Evolutionary conservation across 225 moss, liverwort and hornwort genomes (phyloP).

Genomic region (Antitrichia curtipendula): DNA sequence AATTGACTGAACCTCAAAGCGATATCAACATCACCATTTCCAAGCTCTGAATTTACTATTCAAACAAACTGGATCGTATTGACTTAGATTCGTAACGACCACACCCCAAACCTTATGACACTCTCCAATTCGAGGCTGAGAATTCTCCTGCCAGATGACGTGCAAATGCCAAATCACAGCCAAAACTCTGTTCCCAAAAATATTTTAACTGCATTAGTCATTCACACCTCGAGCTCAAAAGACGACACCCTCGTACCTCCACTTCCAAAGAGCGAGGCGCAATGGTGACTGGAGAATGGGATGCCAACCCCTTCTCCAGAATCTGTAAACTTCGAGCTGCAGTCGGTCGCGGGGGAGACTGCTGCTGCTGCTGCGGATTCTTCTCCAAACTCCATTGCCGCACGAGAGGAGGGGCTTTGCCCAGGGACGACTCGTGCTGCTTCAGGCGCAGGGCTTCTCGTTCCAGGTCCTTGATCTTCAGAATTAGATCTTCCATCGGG

Average conservation of each 20-base stretch:
- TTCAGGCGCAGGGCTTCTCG: constrained; percentile 20
- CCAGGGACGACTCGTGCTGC: neutral
- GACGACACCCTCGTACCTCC: neutral
- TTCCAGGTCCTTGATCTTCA: constrained; percentile 25
- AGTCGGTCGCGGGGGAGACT: constrained; percentile 8
- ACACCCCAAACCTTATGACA: neutral
- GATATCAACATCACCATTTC: neutral
- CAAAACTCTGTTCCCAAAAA: neutral
- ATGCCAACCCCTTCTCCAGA: neutral
- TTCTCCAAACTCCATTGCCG: constrained; percentile 14
- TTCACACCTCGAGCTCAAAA: neutral
- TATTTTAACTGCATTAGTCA: neutral
- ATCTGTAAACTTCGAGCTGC: constrained; percentile 30
- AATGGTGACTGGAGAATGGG: neutral
- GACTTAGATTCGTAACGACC: neutral
- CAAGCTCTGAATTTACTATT: neutral
- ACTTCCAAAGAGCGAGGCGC: neutral
- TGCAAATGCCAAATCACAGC: neutral
- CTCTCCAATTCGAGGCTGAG: neutral
- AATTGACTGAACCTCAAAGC: neutral
- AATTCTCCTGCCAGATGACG: neutral
- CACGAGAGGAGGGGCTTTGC: neutral
- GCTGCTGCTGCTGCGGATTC: neutral
- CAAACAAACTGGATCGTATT: neutral
- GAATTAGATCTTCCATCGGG: constrained; percentile 15